Evolutionary conservation across 2,329 filamentous ascomycete species (phyloP), one percentile per base, ranked within the genome.

Genomic region (Beauveria rudraprayagi): DNA sequence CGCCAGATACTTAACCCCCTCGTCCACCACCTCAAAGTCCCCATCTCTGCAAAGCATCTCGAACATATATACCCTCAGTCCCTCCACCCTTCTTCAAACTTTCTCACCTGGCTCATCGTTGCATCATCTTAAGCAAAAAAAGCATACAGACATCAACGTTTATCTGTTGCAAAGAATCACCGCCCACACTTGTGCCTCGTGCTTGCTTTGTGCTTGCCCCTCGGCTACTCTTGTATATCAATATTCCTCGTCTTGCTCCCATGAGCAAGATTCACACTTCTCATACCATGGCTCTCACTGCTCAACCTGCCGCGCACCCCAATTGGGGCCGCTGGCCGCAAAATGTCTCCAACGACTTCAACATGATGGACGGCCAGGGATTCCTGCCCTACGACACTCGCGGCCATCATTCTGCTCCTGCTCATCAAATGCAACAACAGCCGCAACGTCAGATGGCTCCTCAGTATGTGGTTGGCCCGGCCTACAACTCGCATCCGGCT

Each of bases 311-410:
- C 63, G 73, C 73, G 52, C 68, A 75, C 65, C 73, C 77, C 58
- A 75, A 72, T 72, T 86, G 83, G 84, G 78, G 76, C 67, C 80
- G 80, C 66, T 84, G 81, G 79, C 72, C 77, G 65, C 71, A 79
- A 62, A 80, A 83, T 47, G 76, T 82, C 50, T 73, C 72, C 16
- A 66, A 71, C 54, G 78, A 80, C 43, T 83, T 62, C 51, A 60
- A 81, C 66, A 76, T 81, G 70, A 78, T 83, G 75, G 78, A 80
- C 53, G 67, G 74, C 28, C 72, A 75, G 19, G 68, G 71, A 26
- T 73, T 83, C 65, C 72, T 83, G 65, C 73, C 76, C 8, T 85
- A 82, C 70, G 78, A 82, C 67, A 73, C 77, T 9, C 75, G 78
- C 64, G 52, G 43, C 26, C 44, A 50, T 48, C 63, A 72, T 11